Evolutionary conservation across 306 rosid species (phyloP), one percentile per base, ranked within the genome.

Genomic region (Quercus agrifolia): DNA sequence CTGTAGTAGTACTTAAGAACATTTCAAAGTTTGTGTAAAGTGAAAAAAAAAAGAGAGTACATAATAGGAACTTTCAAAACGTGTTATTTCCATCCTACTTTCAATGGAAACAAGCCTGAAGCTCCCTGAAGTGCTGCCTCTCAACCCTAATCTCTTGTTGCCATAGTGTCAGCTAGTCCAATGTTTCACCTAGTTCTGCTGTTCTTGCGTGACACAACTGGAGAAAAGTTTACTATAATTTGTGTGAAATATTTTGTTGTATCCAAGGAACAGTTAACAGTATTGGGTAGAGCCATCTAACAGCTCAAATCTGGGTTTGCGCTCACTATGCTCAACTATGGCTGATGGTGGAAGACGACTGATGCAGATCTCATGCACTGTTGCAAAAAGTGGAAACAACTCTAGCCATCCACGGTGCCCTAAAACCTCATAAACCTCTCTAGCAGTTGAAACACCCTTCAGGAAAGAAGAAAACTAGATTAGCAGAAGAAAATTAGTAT

Each of bases 381-480:
- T 75, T 82, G 92, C 84, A 78, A 93, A 91, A 51, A 95, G 90
- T 5, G 99, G 99, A 82, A 95, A 95, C 79, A 81, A 70, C 74
- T 88, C 91, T 58, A 91, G 85, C 94, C 97, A 95, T 71, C 96
- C 97, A 7, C 93, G 98, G 83, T 91, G 87, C 11, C 77, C 80
- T 62, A 95, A 74, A 82, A 95, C 97, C 88, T 90, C 99, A 58
- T 91, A 84, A 35, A 95, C 91, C 81, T 95, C 99, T 84, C 77
- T 86, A 30, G 98, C 94, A 23, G 98, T 95, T 27, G 94, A 91
- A 41, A 95, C 98, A 51, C 98, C 98, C 99, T 95, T 89, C 55
- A 82, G 13, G 73, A 81, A 74, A 73, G 58, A 81, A 44, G 77
- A 56, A 19, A 38, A 51, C 7, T 35, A n/a, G 55, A 41, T 62